A percentile compares a stretch with the other conserved stretches of the same genome.
Evolutionary conservation across 2,329 filamentous ascomycete species (phyloP).

Genomic region (Fusarium algeriense): DNA sequence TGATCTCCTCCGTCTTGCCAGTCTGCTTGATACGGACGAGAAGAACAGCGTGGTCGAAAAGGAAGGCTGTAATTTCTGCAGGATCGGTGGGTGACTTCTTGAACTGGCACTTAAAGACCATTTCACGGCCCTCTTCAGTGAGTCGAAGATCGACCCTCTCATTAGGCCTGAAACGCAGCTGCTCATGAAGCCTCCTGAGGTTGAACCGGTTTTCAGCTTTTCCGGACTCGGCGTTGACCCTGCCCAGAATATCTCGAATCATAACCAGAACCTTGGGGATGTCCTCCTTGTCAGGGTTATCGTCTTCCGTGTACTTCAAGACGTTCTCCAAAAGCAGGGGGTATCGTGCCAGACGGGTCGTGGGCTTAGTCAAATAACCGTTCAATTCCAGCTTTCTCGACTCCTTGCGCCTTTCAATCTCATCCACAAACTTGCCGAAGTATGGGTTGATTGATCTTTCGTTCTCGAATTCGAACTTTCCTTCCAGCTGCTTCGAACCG

Average conservation of each 20-base stretch:
- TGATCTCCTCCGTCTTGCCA: slow-evolving; percentile 93
- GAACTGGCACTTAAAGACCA: slow-evolving; percentile 93
- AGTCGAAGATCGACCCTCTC: slow-evolving; percentile 95
- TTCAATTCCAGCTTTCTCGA: slow-evolving; percentile 97
- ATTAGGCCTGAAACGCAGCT: slow-evolving; percentile 89
- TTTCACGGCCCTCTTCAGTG: slow-evolving; percentile 90
- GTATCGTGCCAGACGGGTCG: slow-evolving; percentile 93
- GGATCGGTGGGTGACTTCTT: slow-evolving; percentile 93
- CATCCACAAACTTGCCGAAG: slow-evolving; percentile 93
- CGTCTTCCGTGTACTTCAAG: slow-evolving; percentile 89
- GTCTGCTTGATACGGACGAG: slow-evolving; percentile 91
- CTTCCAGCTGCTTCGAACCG: slow-evolving; percentile 94
- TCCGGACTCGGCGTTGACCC: slow-evolving; percentile 94
- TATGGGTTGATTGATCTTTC: slow-evolving; percentile 87
- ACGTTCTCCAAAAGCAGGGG: slow-evolving; percentile 92
- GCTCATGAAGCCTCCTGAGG: slow-evolving; percentile 88
- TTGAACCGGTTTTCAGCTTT: slow-evolving; percentile 99
- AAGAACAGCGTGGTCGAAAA: slow-evolving; percentile 96
- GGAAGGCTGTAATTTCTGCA: slow-evolving; percentile 90
- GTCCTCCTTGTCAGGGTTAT: slow-evolving; percentile 89
- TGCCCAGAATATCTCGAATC: slow-evolving; percentile 87
- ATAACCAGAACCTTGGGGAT: slow-evolving; percentile 88
- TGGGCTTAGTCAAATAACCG: slow-evolving; percentile 97
- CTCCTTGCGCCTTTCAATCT: slow-evolving; percentile 95
- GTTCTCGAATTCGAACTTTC: slow-evolving; percentile 98